Evolutionary conservation across 208 protist genomes (phyloP).

Genomic region (Acanthamoeba royreba): DNA sequence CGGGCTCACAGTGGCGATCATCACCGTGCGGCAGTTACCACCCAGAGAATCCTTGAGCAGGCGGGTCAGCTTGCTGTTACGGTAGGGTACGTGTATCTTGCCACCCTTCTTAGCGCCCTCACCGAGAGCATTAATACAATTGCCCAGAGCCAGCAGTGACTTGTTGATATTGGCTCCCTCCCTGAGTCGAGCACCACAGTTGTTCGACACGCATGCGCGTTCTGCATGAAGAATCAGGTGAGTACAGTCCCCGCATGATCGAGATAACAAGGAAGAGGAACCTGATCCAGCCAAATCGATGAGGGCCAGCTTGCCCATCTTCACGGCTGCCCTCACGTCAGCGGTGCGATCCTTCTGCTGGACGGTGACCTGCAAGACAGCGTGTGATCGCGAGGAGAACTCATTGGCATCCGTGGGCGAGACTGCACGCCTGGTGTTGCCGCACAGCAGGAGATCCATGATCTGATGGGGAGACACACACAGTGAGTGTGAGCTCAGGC

Average conservation of each 20-base stretch:
- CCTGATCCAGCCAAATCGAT: slow-evolving; percentile 85
- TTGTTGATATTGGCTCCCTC: slow-evolving; percentile 88
- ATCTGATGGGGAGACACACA: background rate
- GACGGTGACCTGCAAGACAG: slow-evolving; percentile 72
- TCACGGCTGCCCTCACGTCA: slow-evolving; percentile 27
- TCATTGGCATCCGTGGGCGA: slow-evolving; percentile 84
- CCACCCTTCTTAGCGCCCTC: slow-evolving; percentile 38
- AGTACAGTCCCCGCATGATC: background rate
- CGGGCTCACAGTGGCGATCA: slow-evolving; percentile 83
- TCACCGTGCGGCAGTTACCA: slow-evolving; percentile 84
- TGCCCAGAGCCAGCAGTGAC: slow-evolving; percentile 84
- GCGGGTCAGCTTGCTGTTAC: slow-evolving; percentile 89
- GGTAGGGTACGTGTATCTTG: slow-evolving; percentile 81
- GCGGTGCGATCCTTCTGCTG: slow-evolving; percentile 2
- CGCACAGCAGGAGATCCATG: slow-evolving; percentile 71
- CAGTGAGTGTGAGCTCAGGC: background rate
- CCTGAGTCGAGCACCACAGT: slow-evolving; percentile 71
- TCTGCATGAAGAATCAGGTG: background rate
- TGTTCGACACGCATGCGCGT: slow-evolving; percentile 66
- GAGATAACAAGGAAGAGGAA: background rate
- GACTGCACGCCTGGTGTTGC: slow-evolving; percentile 78
- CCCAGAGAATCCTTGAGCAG: slow-evolving; percentile 88
- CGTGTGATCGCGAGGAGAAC: slow-evolving; percentile 83
- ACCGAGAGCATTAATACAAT: slow-evolving; percentile 85
- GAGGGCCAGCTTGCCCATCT: slow-evolving; percentile 75